phyloP scores from a whole-genome alignment of 176 grass and related monocot species.

The Rhynchospora tenuis region DNA sequence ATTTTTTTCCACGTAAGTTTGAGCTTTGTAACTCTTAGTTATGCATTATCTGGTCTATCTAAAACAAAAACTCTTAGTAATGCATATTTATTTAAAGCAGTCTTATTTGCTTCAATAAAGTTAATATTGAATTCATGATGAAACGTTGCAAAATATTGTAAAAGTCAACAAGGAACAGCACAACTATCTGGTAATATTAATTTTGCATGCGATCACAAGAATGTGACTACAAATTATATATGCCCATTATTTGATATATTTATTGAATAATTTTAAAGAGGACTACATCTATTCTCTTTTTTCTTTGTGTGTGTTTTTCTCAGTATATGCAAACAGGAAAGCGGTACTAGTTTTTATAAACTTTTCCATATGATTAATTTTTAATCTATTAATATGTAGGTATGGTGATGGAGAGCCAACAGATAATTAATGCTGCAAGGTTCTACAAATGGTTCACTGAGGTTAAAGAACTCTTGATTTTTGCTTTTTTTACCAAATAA shows the following conservation, averaged over 20 bases:
- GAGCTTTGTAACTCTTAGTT: not conserved
- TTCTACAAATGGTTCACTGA: conserved; percentile 98
- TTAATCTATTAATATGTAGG: conserved; percentile 24
- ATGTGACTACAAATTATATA: not conserved
- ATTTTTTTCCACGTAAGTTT: conserved; percentile 79
- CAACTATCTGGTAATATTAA: not conserved
- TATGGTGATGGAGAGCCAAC: conserved; percentile 95
- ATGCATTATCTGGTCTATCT: no score
- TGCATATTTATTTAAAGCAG: not conserved
- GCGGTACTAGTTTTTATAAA: no score
- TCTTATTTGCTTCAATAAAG: not conserved
- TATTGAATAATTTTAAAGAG: not conserved
- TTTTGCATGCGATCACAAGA: not conserved
- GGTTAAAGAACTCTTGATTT: conserved; percentile 23
- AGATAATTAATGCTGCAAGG: conserved; percentile 87
- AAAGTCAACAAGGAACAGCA: not conserved
- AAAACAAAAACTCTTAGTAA: not conserved
- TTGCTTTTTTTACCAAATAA: conserved; percentile 2
- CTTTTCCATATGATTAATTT: not conserved
- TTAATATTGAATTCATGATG: not conserved
- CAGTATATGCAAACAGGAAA: not conserved
- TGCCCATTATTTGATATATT: not conserved
- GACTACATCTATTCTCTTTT: not conserved
- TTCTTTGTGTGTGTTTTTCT: not conserved
- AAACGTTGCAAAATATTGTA: not conserved